A percentile compares a stretch with the other conserved stretches of the same genome.
phyloP scores from a whole-genome alignment of 345 rosid species.

The Linum lewisii region DNA sequence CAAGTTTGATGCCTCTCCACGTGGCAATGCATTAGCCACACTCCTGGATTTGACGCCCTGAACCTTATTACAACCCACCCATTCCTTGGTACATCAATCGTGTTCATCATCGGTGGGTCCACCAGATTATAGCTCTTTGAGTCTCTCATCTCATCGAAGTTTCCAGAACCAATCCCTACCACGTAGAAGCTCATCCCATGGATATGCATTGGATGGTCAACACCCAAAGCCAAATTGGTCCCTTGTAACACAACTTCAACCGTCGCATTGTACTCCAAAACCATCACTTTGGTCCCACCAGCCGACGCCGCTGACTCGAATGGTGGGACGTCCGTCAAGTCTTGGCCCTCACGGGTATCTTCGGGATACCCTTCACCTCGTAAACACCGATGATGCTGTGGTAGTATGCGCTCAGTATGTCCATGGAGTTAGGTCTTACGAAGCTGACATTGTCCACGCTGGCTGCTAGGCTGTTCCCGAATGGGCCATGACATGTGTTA shows the following conservation, averaged over 20 bases:
- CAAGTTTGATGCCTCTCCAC: conserved; percentile 26
- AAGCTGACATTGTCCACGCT: conserved; percentile 18
- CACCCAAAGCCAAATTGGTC: conserved; percentile 13
- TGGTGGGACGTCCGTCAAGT: background rate
- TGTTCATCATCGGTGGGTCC: conserved; percentile 27
- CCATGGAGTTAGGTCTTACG: background rate
- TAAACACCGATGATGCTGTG: background rate
- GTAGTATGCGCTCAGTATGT: conserved; percentile 15
- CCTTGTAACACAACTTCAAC: conserved; percentile 30
- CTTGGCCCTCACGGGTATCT: background rate
- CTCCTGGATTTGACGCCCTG: conserved; percentile 12
- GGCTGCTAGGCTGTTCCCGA: background rate
- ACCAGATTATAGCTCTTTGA: conserved; percentile 21
- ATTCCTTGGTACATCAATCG: conserved; percentile 3
- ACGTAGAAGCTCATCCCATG: conserved; percentile 32
- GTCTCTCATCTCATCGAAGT: conserved; percentile 18
- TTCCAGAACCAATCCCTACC: conserved; percentile 22
- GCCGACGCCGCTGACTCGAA: background rate
- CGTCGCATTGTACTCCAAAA: conserved; percentile 16
- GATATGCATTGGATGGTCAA: conserved; percentile 32
- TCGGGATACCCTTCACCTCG: background rate
- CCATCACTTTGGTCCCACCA: conserved; percentile 13
- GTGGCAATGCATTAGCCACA: conserved; percentile 39
- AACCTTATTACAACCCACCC: conserved; percentile 1
- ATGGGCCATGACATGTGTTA: conserved; percentile 10